A percentile compares a stretch with the other conserved stretches of the same genome.
Conservation (phyloP, 352 stramenopile species). For the Peronospora belbahrii region DNA sequence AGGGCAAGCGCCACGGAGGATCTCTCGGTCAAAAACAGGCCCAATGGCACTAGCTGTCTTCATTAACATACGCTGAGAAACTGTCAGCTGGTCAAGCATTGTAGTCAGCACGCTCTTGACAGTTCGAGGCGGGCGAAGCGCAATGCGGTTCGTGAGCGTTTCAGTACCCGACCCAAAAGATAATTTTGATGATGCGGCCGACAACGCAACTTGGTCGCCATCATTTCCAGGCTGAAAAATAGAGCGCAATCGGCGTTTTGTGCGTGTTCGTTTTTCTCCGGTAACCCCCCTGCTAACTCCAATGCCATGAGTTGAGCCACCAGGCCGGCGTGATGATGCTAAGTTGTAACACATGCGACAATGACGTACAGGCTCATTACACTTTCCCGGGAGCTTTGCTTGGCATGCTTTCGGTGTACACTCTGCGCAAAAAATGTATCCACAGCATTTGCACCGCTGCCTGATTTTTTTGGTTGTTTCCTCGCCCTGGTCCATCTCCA, state of each 20-base stretch:
- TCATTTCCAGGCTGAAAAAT: conserved; percentile 43
- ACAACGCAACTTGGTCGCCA: conserved; percentile 12
- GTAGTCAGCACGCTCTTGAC: conserved; percentile 83
- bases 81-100: conserved; percentile 71
- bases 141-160: conserved; percentile 65
- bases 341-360: conserved; percentile 74
- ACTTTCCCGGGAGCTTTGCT: conserved; percentile 55
- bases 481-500: conserved; percentile 4
- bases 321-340: conserved; percentile 53
- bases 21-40: conserved; percentile 65
- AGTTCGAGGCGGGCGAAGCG: conserved; percentile 55
- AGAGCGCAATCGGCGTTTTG: conserved; percentile 48
- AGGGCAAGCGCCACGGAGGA: conserved; percentile 54
- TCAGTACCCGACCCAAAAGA: conserved; percentile 8
- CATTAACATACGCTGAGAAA: conserved; percentile 81
- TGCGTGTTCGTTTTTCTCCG: conserved; percentile 22
- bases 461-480: conserved; percentile 29
- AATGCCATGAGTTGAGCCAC: conserved; percentile 37
- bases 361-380: conserved; percentile 57
- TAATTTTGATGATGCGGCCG: conserved; percentile 7
- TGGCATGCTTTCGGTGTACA: conserved; percentile 73
- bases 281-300: conserved; percentile 20
- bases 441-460: conserved; percentile 75
- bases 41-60: conserved; percentile 83
- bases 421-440: conserved; percentile 70